Evolutionary conservation across 164 flowering plant species (phyloP).

Genomic region (Brasenia schreberi): DNA sequence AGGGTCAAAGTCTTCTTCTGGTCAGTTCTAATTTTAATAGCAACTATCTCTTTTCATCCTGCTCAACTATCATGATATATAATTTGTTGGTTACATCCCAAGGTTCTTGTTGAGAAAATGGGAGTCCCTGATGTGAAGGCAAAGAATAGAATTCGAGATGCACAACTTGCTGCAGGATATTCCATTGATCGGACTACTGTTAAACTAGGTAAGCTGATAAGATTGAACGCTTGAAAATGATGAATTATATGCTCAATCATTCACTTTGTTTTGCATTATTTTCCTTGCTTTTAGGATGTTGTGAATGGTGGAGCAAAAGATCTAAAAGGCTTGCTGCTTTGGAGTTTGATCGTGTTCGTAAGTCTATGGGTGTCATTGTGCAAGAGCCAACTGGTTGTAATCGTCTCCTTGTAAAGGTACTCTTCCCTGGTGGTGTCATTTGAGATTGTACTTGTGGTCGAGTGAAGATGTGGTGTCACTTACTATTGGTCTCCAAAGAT

Average conservation of each 20-base stretch:
- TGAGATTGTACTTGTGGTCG: neutral
- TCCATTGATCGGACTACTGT: constrained; percentile 45
- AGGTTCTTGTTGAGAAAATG: constrained; percentile 91
- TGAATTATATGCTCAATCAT: neutral
- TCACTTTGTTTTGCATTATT: neutral
- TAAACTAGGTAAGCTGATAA: constrained; percentile 44
- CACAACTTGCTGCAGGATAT: constrained; percentile 47
- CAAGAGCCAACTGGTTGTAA: constrained; percentile 52
- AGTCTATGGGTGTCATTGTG: constrained; percentile 76
- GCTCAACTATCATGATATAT: neutral
- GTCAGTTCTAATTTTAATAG: no score
- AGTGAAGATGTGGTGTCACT: neutral
- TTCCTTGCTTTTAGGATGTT: constrained; percentile 33
- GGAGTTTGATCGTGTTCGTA: constrained; percentile 81
- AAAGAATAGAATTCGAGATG: constrained; percentile 45
- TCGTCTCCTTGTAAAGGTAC: constrained; percentile 85
- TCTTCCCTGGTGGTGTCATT: neutral
- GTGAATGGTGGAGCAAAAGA: constrained; percentile 72
- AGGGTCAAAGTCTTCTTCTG: no score
- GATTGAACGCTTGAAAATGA: neutral
- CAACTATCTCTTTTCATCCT: neutral
- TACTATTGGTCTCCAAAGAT: no score
- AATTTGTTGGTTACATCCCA: neutral
- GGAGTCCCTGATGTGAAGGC: constrained; percentile 74
- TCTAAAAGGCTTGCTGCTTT: constrained; percentile 60